Conservation (phyloP, 306 rosid species). For the Medicago arabica region DNA sequence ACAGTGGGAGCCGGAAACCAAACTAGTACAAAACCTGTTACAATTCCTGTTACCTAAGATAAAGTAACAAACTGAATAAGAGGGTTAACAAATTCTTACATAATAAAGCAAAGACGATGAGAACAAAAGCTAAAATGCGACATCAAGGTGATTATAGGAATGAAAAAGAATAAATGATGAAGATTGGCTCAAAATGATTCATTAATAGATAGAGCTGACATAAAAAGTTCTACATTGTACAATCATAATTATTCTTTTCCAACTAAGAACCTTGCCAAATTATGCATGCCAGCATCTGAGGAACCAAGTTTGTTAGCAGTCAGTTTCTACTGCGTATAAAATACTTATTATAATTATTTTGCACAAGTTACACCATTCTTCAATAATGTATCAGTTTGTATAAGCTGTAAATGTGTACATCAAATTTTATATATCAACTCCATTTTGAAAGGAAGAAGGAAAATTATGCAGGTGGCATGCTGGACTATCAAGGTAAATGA, state of each 20-base stretch:
- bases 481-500: neutral
- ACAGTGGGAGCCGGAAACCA: slow-evolving; percentile 93
- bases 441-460: neutral
- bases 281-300: too few relatives aligned
- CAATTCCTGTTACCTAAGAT: slow-evolving; percentile 82
- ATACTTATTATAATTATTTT: neutral
- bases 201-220: too few relatives aligned
- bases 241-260: too few relatives aligned
- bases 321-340: too few relatives aligned
- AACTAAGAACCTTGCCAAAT: too few relatives aligned
- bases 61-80: slow-evolving; percentile 38
- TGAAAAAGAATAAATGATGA: too few relatives aligned
- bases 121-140: neutral
- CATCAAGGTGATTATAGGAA: too few relatives aligned
- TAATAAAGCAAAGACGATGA: neutral
- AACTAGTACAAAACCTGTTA: slow-evolving; percentile 96
- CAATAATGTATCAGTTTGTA: neutral
- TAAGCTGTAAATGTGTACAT: neutral
- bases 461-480: neutral
- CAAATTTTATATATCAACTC: neutral
- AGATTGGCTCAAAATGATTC: too few relatives aligned
- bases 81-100: slow-evolving; percentile 21
- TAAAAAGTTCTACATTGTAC: too few relatives aligned
- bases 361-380: neutral
- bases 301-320: too few relatives aligned